A percentile compares a stretch with the other conserved stretches of the same genome.
Conservation (phyloP, 148 eudicot genomes). For the Bassia scoparia region DNA sequence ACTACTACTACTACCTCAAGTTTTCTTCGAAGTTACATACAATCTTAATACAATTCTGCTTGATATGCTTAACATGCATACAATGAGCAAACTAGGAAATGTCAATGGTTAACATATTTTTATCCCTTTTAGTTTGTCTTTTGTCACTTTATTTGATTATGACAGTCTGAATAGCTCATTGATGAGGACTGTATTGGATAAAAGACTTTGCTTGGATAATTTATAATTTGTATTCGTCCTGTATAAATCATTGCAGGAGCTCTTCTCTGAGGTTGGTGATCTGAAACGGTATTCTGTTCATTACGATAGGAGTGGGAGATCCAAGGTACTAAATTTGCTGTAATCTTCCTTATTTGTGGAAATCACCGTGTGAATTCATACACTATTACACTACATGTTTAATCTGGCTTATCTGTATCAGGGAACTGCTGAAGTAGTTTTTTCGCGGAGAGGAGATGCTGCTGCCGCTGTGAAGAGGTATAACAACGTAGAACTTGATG, state of each 20-base stretch:
- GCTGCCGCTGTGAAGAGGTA: constrained; percentile 77
- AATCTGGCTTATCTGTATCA: constrained; percentile 21
- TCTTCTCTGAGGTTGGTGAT: constrained; percentile 79
- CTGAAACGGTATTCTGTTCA: constrained; percentile 59
- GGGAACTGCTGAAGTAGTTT: constrained; percentile 92
- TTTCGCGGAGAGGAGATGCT: constrained; percentile 66
- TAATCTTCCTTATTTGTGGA: background rate
- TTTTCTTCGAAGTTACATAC: too few relatives aligned
- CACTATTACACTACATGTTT: background rate
- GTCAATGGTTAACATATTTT: background rate
- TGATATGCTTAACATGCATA: too few relatives aligned
- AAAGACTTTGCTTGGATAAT: background rate
- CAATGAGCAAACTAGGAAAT: background rate
- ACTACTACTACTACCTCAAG: too few relatives aligned
- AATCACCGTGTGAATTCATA: background rate
- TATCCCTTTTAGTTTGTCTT: background rate
- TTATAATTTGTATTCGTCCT: background rate
- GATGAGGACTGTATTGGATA: background rate
- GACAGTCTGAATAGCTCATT: background rate
- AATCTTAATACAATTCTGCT: too few relatives aligned
- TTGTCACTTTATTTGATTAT: background rate
- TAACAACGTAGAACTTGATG: constrained; percentile 88
- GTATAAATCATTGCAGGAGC: constrained; percentile 48
- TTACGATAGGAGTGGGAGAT: constrained; percentile 77
- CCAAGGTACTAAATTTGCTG: constrained; percentile 51